Evolutionary conservation across 106 monocot species (phyloP).

Genomic region (Dendrobium chrysotoxum): DNA sequence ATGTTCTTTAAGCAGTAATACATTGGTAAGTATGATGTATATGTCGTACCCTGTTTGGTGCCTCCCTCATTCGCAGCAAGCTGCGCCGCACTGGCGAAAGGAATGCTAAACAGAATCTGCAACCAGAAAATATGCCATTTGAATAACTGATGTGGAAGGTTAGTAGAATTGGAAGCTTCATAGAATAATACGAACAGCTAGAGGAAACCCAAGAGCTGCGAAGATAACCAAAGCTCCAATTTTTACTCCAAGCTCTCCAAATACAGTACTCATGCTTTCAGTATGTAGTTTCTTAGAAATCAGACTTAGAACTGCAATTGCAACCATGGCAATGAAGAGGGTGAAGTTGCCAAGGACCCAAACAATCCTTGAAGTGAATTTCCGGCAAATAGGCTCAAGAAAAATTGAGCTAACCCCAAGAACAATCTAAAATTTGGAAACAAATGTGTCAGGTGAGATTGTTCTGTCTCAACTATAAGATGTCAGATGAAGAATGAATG

Average conservation of each 20-base stretch:
- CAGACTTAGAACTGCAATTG: conserved; percentile 23
- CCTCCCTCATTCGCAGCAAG: conserved; percentile 36
- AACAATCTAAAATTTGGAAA: conserved; percentile 34
- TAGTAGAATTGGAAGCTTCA: neutral
- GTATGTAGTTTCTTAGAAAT: neutral
- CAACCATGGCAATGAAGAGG: conserved; percentile 38
- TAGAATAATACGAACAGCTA: conserved; percentile 15
- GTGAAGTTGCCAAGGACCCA: conserved; percentile 61
- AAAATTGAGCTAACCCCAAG: conserved; percentile 47
- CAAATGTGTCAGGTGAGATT: neutral
- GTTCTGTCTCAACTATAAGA: neutral
- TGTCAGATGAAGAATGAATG: neutral
- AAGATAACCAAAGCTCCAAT: conserved; percentile 34
- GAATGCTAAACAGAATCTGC: conserved; percentile 44
- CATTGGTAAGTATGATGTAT: neutral
- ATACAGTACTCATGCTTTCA: neutral
- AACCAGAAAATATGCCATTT: neutral
- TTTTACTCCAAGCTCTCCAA: conserved; percentile 10
- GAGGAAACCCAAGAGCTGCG: conserved; percentile 39
- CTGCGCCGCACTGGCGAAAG: conserved; percentile 41
- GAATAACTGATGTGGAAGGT: neutral
- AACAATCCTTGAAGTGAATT: conserved; percentile 32
- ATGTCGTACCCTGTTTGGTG: conserved; percentile 27
- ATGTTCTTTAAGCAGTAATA: neutral
- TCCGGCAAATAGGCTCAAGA: conserved; percentile 49